Base-by-base conservation (phyloP, 2,329 filamentous ascomycete genomes). In the Fusarium chlamydosporum region DNA sequence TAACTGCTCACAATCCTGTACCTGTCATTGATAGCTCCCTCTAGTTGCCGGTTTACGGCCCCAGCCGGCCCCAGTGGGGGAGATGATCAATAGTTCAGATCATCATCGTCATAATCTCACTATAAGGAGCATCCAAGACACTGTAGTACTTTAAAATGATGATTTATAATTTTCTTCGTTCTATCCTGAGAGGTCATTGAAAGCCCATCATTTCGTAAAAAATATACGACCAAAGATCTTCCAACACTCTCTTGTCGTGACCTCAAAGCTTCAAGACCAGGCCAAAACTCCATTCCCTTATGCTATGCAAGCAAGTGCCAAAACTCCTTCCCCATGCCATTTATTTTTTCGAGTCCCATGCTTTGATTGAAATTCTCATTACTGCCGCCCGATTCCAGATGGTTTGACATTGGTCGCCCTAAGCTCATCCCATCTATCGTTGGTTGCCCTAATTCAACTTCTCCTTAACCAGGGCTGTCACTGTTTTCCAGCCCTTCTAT, bases 311-410 rank as follows among this genome's bases (percentile, higher is more conserved):
- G 38, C 16, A 42, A 59, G 29, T 47, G 55, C 53, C 61, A n/a
- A 41, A 70, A 69, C 67, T 67, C 67, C 66, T 48, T 51, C 45
- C 42, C 48, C 42, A 67, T 70, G 67, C 67, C 33, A 26, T 42
- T 11, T n/a, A 23, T 43, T 35, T 35, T 27, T 34, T 35, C 34
- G 11, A 12, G 26, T 41, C 18, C 29, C 54, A 63, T 50, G n/a
- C 15, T 46, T 38, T 37, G 4, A 20, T 37, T 9, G 29, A 26
- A 31, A 31, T 37, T 26, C 40, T 6, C 33, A 16, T 33, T 31
- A 38, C 26, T 23, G 37, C 47, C 51, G 23, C 23, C 31, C 41
- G 50, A 15, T 50, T 34, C 31, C 42, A 42, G 48, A 50, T 56
- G 47, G 20, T 34, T 38, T 33, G 35, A 41, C 33, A 42, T 35